phyloP scores from a whole-genome alignment of 2,329 filamentous ascomycete genomes.

The Calonectria fujianensis region DNA sequence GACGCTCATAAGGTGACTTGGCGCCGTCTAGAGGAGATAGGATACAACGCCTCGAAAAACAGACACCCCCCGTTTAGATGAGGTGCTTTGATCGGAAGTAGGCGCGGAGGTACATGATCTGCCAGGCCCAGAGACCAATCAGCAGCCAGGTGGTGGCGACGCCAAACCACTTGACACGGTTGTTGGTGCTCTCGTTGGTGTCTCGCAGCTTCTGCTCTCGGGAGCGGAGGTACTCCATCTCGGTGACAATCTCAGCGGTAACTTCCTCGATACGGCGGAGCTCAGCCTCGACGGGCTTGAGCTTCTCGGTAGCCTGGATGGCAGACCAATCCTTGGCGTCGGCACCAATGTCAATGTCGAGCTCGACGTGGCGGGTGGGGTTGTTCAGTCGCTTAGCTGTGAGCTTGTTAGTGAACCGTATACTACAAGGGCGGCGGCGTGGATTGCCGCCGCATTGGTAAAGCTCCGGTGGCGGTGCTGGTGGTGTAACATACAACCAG shows the following conservation, averaged over 20 bases:
- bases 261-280: conserved; percentile 94
- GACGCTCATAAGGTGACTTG: conserved; percentile 35
- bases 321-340: conserved; percentile 99
- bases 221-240: conserved; percentile 95
- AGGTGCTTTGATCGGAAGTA: conserved; percentile 85
- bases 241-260: conserved; percentile 88
- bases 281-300: conserved; percentile 97
- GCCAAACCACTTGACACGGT: conserved; percentile 98
- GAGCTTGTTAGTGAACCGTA: conserved; percentile 39
- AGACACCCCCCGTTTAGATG: conserved; percentile 55
- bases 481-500: conserved; percentile 74
- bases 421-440: background rate
- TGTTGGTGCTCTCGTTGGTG: conserved; percentile 99
- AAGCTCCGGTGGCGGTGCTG: conserved; percentile 4
- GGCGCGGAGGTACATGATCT: conserved; percentile 96
- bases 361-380: conserved; percentile 84
- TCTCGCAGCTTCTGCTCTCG: conserved; percentile 97
- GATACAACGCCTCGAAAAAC: conserved; percentile 44
- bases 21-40: conserved; percentile 38
- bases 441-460: background rate
- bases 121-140: conserved; percentile 92
- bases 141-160: conserved; percentile 94
- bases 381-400: conserved; percentile 57
- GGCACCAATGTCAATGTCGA: conserved; percentile 96
- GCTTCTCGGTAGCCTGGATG: conserved; percentile 96